A percentile compares a stretch with the other conserved stretches of the same genome.
phyloP scores from a whole-genome alignment of 1,284 basidiomycete genomes.

The Boletellus sp. region DNA sequence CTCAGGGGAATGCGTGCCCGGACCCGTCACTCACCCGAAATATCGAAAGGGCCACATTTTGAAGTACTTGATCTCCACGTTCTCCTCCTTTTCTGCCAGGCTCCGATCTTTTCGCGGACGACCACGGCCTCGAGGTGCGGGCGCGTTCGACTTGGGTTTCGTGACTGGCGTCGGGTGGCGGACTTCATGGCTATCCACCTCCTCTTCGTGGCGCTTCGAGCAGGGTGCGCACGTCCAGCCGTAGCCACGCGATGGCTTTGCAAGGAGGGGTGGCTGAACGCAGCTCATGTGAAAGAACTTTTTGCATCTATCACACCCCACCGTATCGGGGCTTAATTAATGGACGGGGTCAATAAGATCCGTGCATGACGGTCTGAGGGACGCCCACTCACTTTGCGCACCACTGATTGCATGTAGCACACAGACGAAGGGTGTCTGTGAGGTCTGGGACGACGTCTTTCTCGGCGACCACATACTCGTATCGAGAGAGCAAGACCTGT shows the following conservation, averaged over 20 bases:
- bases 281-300: conserved; percentile 94
- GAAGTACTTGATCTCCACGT: conserved; percentile 74
- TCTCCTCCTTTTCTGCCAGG: conserved; percentile 72
- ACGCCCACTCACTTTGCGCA: conserved; percentile 67
- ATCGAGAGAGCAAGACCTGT: conserved; percentile 73
- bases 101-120: conserved; percentile 68
- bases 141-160: conserved; percentile 68
- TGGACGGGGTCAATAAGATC: conserved; percentile 28
- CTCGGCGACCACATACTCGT: conserved; percentile 95
- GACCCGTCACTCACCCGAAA: conserved; percentile 71
- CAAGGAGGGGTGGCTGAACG: conserved; percentile 88
- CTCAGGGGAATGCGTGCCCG: neutral
- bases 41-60: conserved; percentile 97
- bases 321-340: conserved; percentile 72
- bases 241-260: conserved; percentile 95
- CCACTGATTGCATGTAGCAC: conserved; percentile 86
- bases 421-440: conserved; percentile 82
- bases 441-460: conserved; percentile 89
- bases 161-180: conserved; percentile 49
- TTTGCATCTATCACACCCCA: conserved; percentile 93
- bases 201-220: conserved; percentile 82
- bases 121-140: conserved; percentile 62
- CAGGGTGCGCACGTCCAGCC: conserved; percentile 97
- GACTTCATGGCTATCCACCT: conserved; percentile 73
- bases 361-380: conserved; percentile 9